Evolutionary conservation across 1,139 yeast species (phyloP).

Genomic region (Protomyces arabidopsidicola): DNA sequence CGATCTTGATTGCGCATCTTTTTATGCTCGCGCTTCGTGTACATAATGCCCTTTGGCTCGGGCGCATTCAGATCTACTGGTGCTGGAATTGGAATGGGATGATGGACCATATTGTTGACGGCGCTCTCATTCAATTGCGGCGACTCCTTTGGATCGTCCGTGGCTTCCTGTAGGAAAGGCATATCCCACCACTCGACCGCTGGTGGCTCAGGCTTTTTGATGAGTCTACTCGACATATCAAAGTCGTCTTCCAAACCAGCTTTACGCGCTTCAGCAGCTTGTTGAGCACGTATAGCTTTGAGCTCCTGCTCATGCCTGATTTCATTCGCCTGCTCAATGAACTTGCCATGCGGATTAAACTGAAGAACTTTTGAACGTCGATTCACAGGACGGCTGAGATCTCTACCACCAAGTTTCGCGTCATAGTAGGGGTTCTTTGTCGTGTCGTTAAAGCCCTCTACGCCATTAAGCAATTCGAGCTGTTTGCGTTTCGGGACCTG

Average conservation of each 20-base stretch:
- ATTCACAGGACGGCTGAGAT: conserved; percentile 34
- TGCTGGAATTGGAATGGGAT: conserved; percentile 65
- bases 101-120: conserved; percentile 65
- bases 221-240: conserved; percentile 34
- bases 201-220: conserved; percentile 50
- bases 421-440: conserved; percentile 57
- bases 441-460: conserved; percentile 31
- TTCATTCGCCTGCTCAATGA: conserved; percentile 53
- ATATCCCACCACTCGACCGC: conserved; percentile 80
- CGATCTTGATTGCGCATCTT: conserved; percentile 69
- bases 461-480: conserved; percentile 29
- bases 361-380: conserved; percentile 42
- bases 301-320: conserved; percentile 45
- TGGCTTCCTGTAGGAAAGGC: conserved; percentile 43
- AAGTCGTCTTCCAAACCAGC: conserved; percentile 34
- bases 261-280: conserved; percentile 34
- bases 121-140: conserved; percentile 36
- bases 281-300: conserved; percentile 40
- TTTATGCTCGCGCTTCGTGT: conserved; percentile 70
- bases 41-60: conserved; percentile 46
- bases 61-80: conserved; percentile 50
- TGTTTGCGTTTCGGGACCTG: conserved; percentile 29
- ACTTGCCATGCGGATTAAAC: conserved; percentile 61
- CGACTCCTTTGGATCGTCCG: conserved; percentile 42
- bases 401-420: conserved; percentile 37